phyloP scores from a whole-genome alignment of 192 early-diverging fungal species.

The Coemansia sp. region DNA sequence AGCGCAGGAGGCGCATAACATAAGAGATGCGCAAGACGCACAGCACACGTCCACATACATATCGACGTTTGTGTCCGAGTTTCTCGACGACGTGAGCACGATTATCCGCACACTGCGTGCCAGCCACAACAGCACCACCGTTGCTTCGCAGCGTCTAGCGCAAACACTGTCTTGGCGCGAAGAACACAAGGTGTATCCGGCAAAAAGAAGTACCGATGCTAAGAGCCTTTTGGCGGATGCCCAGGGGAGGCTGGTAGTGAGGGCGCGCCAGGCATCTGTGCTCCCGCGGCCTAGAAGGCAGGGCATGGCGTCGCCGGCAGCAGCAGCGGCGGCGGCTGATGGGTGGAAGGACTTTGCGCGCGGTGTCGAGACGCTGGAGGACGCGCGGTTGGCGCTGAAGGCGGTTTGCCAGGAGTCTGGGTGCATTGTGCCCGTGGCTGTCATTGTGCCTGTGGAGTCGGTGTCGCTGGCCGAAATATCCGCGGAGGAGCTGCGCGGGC shows the following conservation, averaged over 20 bases:
- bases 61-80: conserved; percentile 28
- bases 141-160: conserved; percentile 1
- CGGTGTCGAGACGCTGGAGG: conserved; percentile 29
- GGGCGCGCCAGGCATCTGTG: conserved; percentile 18
- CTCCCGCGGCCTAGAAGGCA: conserved; percentile 5
- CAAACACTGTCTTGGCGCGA: conserved; percentile 38
- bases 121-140: conserved; percentile 7
- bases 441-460: conserved; percentile 37
- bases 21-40: too few relatives aligned
- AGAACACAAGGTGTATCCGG: conserved; percentile 37
- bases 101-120: conserved; percentile 21
- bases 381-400: conserved; percentile 38
- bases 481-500: conserved; percentile 2
- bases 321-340: background rate
- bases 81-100: conserved; percentile 22
- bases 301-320: too few relatives aligned
- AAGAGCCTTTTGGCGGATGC: conserved; percentile 10
- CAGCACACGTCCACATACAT: too few relatives aligned
- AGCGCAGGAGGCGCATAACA: too few relatives aligned
- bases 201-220: background rate
- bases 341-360: conserved; percentile 18
- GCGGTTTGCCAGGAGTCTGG: conserved; percentile 2
- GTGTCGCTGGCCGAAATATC: conserved; percentile 25
- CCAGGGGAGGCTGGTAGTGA: conserved; percentile 25
- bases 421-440: conserved; percentile 8